Conservation (phyloP, 108 stramenopile genomes). For the Fragilariopsis cylindrus region DNA sequence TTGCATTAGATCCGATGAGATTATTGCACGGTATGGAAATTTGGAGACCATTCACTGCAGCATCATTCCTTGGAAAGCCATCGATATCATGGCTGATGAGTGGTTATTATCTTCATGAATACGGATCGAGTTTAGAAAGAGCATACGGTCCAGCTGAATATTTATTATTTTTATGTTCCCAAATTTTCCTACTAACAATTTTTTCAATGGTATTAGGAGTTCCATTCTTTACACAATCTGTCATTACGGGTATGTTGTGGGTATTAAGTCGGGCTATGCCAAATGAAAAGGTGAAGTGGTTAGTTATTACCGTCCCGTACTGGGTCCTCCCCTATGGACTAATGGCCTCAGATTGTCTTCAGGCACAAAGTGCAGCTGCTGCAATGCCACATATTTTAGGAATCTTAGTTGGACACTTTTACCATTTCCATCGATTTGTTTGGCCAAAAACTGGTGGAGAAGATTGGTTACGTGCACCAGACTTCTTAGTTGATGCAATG, state of each 20-base stretch:
- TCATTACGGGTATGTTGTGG: constrained; percentile 89
- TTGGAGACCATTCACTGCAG: constrained; percentile 87
- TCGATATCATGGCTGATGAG: constrained; percentile 85
- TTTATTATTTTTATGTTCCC: constrained; percentile 69
- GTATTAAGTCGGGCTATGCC: constrained; percentile 85
- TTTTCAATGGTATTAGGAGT: constrained; percentile 67
- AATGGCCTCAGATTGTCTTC: constrained; percentile 83
- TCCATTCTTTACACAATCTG: constrained; percentile 78
- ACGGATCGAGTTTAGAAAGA: constrained; percentile 82
- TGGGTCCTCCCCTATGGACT: constrained; percentile 87
- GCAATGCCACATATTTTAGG: constrained; percentile 87
- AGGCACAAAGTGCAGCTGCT: constrained; percentile 58
- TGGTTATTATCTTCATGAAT: constrained; percentile 83
- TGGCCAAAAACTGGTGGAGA: constrained; percentile 86
- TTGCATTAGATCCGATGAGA: constrained; percentile 82
- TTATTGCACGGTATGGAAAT: constrained; percentile 75
- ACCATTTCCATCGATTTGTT: constrained; percentile 77
- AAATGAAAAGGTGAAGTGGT: constrained; percentile 82
- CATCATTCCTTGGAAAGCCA: constrained; percentile 83
- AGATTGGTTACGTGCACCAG: constrained; percentile 86
- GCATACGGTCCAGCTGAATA: constrained; percentile 82
- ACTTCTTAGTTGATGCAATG: constrained; percentile 53
- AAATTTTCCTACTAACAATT: constrained; percentile 56
- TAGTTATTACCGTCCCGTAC: constrained; percentile 85
- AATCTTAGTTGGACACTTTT: constrained; percentile 86